These are phyloP conservation scores for Rhizophagus clarus DNA, from an alignment of 192 early-diverging fungal species.

Conservation along the genomic window DNA sequence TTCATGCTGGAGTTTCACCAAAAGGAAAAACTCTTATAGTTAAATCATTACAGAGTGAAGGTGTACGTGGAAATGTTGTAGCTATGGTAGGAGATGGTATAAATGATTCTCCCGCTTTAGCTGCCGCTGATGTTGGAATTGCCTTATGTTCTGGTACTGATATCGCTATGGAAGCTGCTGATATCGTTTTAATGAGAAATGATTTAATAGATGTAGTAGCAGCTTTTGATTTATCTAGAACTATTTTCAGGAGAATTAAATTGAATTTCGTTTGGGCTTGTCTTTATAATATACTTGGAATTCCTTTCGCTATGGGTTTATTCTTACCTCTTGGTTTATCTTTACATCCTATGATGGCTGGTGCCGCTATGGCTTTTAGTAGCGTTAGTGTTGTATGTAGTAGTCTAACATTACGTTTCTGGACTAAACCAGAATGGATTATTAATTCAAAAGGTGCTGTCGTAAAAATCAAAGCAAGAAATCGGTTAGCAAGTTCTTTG, in stretches of 20 bases:
- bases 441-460: slow-evolving; percentile 11
- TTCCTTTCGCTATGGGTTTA: slow-evolving; percentile 94
- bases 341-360: slow-evolving; percentile 90
- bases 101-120: slow-evolving; percentile 95
- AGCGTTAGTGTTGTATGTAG: slow-evolving; percentile 91
- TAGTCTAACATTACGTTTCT: slow-evolving; percentile 80
- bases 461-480: background rate
- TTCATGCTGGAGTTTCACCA: slow-evolving; percentile 91
- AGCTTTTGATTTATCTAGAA: slow-evolving; percentile 80
- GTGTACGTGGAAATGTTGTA: slow-evolving; percentile 50
- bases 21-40: slow-evolving; percentile 84
- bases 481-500: background rate
- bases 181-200: slow-evolving; percentile 89
- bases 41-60: slow-evolving; percentile 60
- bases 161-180: slow-evolving; percentile 92
- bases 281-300: slow-evolving; percentile 85
- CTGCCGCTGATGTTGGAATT: slow-evolving; percentile 83
- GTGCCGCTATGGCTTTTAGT: slow-evolving; percentile 91
- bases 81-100: slow-evolving; percentile 98
- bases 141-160: slow-evolving; percentile 89
- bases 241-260: slow-evolving; percentile 83
- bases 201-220: slow-evolving; percentile 85
- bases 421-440: slow-evolving; percentile 50
- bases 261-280: slow-evolving; percentile 91
- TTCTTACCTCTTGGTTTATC: slow-evolving; percentile 82